phyloP scores from a whole-genome alignment of 2,329 filamentous ascomycete species.

The Trichoderma oligosporum region DNA sequence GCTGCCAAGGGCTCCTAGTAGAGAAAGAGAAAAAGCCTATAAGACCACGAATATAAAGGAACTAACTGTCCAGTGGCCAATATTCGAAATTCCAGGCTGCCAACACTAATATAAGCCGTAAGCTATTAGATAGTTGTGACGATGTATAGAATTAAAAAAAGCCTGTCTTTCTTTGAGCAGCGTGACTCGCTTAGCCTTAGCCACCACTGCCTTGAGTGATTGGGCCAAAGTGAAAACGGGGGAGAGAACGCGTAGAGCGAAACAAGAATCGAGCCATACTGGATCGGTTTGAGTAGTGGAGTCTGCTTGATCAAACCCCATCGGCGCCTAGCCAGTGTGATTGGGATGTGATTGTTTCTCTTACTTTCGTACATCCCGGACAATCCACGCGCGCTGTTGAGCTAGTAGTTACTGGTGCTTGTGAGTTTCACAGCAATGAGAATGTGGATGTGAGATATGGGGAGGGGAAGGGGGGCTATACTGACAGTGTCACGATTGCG shows the following conservation, averaged over 20 bases:
- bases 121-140: not conserved
- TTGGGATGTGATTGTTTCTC: constrained; percentile 3
- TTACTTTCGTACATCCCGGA: not conserved
- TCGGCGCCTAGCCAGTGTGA: constrained; percentile 4
- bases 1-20: not conserved
- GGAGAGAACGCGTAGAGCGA: not conserved
- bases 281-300: constrained; percentile 16
- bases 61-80: not conserved
- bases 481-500: constrained; percentile 2
- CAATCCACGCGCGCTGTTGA: constrained; percentile 10
- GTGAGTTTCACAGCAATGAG: constrained; percentile 3
- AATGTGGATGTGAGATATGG: constrained; percentile 8
- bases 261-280: constrained; percentile 7
- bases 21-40: not conserved
- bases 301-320: constrained; percentile 12
- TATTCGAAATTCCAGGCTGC: constrained; percentile 1
- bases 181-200: constrained; percentile 14
- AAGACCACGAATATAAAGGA: not conserved
- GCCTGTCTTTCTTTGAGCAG: not conserved
- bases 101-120: constrained; percentile 4
- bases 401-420: constrained; percentile 12
- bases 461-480: constrained; percentile 2
- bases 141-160: constrained; percentile 4
- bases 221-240: constrained; percentile 6
- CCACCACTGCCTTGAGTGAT: not conserved